These are phyloP conservation scores for Elsinoe batatas DNA, from an alignment of 2,329 filamentous ascomycete species.

Conservation along the genomic window DNA sequence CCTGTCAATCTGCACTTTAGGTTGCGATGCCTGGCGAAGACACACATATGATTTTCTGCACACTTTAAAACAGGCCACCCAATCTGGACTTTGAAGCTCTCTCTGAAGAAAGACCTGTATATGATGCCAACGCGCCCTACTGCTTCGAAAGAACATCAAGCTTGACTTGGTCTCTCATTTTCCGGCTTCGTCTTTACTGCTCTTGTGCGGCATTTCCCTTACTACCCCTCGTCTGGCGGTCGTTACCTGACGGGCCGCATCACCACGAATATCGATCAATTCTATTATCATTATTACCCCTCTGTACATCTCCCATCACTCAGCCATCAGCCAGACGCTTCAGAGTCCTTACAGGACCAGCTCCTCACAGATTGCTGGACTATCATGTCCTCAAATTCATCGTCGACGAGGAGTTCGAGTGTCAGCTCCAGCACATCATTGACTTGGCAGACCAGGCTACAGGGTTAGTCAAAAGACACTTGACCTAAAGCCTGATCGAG, in stretches of 20 bases:
- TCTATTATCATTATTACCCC: too few relatives aligned
- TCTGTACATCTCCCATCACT: too few relatives aligned
- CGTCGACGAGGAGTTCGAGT: constrained; percentile 12
- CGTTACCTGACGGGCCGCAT: neutral
- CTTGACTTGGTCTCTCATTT: neutral
- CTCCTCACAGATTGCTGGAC: neutral
- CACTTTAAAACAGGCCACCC: constrained; percentile 2
- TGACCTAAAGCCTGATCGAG: neutral
- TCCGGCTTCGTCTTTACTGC: neutral
- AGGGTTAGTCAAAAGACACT: constrained; percentile 20
- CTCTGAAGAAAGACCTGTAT: neutral
- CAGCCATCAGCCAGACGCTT: too few relatives aligned
- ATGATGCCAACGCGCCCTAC: constrained; percentile 3
- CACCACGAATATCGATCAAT: neutral
- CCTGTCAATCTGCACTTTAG: constrained; percentile 5
- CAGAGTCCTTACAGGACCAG: neutral
- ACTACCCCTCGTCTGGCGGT: neutral
- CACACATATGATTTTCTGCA: constrained; percentile 12
- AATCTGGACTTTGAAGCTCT: neutral
- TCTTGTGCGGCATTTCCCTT: neutral
- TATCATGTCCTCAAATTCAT: constrained; percentile 15
- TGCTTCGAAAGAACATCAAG: neutral
- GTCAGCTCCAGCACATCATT: constrained; percentile 14
- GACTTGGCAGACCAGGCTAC: constrained; percentile 23
- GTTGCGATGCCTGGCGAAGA: constrained; percentile 10